Base-by-base conservation (phyloP, 1,284 basidiomycete genomes). In the Flammula alnicola region DNA sequence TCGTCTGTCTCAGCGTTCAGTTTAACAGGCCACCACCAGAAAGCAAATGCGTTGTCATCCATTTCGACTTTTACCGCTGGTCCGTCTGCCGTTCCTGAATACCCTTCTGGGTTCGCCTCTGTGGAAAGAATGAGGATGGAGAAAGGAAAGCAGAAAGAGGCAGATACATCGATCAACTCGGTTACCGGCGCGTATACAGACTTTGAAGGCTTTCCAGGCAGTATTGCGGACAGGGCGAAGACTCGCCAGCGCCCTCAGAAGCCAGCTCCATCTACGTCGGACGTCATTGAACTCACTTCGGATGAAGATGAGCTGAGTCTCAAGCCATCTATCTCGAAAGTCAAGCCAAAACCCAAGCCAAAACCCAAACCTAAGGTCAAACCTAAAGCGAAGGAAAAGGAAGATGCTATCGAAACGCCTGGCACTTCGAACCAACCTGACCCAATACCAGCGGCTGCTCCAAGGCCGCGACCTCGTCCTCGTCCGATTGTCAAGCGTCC, bases 161-260 rank as follows among this genome's bases (percentile, higher is more conserved):
- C 43, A 8, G 52, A 51, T 7, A 56, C 54, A 1, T 52, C 54
- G 2, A 37, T 37, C 26, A 17, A 44, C 12, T 33, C 53, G 7
- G 17, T 32, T n/a, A 38, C 42, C 25, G 43, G 20, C 35, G 32
- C 40, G 4, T 47, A 45, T 38, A 32, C 42, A 17, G 43, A 56
- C 23, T 37, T 50, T 12, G 55, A 58, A 29, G 41, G 42, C 16
- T 36, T 58, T 9, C 29, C 54, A 11, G 36, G 51, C 29, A 69
- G 64, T 49, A 73, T 73, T 26, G 71, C 71, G 10, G 72, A 74
- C 38, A 63, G 71, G 14, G 69, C 71, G 26, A 73, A 74, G 47
- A 73, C 60, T 55, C 69, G 72, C 10, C 64, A 70, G 44, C 59
- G 71, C 4, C 51, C 52, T 4, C 43, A 50, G 32, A 66, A 58